These are phyloP conservation scores for Alternaria alternata DNA, from an alignment of 2,329 filamentous ascomycete genomes.

Conservation along the genomic window DNA sequence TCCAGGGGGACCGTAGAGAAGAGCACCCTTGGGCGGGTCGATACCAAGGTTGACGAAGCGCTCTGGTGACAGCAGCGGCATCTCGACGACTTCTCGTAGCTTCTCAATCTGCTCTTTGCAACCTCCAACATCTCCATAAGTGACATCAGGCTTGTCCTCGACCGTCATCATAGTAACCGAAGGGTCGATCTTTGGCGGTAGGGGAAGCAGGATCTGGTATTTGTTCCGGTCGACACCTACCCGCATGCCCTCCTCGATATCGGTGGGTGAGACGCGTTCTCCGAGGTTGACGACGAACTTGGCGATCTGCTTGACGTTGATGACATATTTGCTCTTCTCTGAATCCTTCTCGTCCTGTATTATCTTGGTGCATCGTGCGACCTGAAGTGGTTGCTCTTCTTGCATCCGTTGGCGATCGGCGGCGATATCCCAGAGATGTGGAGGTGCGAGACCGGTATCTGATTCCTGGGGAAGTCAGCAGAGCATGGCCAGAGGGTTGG, in stretches of 20 bases:
- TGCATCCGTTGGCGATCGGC: slow-evolving; percentile 98
- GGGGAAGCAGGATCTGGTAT: slow-evolving; percentile 96
- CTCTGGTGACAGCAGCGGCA: slow-evolving; percentile 95
- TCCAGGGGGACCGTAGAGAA: slow-evolving; percentile 95
- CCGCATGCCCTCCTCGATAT: slow-evolving; percentile 99
- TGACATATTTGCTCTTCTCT: slow-evolving; percentile 99
- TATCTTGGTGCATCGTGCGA: slow-evolving; percentile 98
- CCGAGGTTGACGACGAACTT: slow-evolving; percentile 99
- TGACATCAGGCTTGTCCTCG: slow-evolving; percentile 99
- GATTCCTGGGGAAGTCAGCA: slow-evolving; percentile 74
- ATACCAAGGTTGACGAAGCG: slow-evolving; percentile 99
- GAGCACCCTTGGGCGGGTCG: slow-evolving; percentile 95
- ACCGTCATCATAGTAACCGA: slow-evolving; percentile 99
- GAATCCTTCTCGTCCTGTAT: slow-evolving; percentile 95
- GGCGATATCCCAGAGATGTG: slow-evolving; percentile 98
- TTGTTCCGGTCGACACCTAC: slow-evolving; percentile 98
- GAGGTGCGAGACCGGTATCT: slow-evolving; percentile 95
- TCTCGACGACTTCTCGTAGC: slow-evolving; percentile 96
- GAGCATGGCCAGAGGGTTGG: neutral
- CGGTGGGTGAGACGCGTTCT: slow-evolving; percentile 94
- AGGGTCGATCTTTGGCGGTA: slow-evolving; percentile 98
- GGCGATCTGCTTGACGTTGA: slow-evolving; percentile 99
- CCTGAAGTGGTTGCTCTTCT: slow-evolving; percentile 96
- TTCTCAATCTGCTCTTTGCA: slow-evolving; percentile 99
- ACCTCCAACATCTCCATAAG: slow-evolving; percentile 97